Conservation (phyloP, 2,329 filamentous ascomycete species). For the Emergomyces africanus region DNA sequence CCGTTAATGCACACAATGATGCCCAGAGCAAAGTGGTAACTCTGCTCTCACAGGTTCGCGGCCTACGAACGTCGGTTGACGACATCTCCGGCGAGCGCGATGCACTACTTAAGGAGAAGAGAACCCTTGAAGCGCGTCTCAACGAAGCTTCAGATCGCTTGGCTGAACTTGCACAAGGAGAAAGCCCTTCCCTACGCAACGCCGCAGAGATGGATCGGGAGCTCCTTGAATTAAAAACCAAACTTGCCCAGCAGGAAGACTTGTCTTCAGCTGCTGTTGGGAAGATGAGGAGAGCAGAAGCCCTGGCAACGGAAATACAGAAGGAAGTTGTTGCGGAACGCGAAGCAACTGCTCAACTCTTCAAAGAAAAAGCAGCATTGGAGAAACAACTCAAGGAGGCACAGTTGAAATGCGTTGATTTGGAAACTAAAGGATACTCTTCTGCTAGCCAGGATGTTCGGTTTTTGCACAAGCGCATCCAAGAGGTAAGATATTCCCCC, state of each 20-base stretch:
- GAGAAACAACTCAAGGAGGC: slow-evolving; percentile 87
- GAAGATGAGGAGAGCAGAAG: slow-evolving; percentile 93
- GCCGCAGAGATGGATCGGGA: slow-evolving; percentile 81
- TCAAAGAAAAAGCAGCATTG: slow-evolving; percentile 77
- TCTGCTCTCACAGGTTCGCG: slow-evolving; percentile 77
- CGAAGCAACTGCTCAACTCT: slow-evolving; percentile 65
- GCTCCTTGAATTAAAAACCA: slow-evolving; percentile 77
- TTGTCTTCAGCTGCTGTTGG: slow-evolving; percentile 82
- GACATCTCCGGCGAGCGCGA: slow-evolving; percentile 80
- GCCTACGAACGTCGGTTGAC: slow-evolving; percentile 69
- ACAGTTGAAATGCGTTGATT: slow-evolving; percentile 77
- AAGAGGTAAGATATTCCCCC: slow-evolving; percentile 56
- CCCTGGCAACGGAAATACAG: slow-evolving; percentile 74
- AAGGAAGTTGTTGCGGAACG: slow-evolving; percentile 82
- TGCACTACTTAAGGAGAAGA: slow-evolving; percentile 75
- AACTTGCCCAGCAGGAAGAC: slow-evolving; percentile 84
- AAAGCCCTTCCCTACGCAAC: slow-evolving; percentile 77
- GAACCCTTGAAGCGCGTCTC: slow-evolving; percentile 69
- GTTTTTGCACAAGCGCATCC: slow-evolving; percentile 85
- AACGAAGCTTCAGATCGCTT: slow-evolving; percentile 78
- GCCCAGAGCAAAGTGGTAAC: slow-evolving; percentile 87
- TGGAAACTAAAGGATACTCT: slow-evolving; percentile 95
- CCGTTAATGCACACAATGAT: slow-evolving; percentile 84
- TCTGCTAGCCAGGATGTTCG: slow-evolving; percentile 89
- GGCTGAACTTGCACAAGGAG: slow-evolving; percentile 74